Conservation (phyloP, 2,329 filamentous ascomycete species). For the Curvularia sp. region DNA sequence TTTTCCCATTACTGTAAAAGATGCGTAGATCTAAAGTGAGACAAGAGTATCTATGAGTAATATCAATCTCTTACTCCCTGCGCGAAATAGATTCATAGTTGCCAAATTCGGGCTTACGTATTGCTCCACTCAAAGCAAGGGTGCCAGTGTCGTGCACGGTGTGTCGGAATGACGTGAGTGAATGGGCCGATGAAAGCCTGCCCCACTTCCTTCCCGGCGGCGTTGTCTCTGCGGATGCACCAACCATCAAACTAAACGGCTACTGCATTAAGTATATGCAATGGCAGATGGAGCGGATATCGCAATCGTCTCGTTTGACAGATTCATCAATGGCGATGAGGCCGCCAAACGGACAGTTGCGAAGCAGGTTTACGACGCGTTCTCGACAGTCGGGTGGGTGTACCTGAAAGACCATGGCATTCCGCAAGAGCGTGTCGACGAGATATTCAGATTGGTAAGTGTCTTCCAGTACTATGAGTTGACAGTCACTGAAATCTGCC, state of each 20-base stretch:
- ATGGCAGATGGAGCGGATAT: conserved; percentile 30
- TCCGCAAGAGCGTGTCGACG: conserved; percentile 40
- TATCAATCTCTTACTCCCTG: too few relatives aligned
- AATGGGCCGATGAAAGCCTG: neutral
- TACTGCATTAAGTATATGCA: neutral
- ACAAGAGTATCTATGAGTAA: too few relatives aligned
- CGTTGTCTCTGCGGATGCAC: neutral
- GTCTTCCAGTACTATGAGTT: neutral
- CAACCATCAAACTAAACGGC: neutral
- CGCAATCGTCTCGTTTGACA: conserved; percentile 35
- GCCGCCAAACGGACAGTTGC: conserved; percentile 31
- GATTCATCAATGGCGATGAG: conserved; percentile 31
- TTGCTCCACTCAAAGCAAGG: too few relatives aligned
- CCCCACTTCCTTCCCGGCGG: neutral
- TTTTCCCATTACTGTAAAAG: too few relatives aligned
- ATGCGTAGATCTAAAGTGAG: too few relatives aligned
- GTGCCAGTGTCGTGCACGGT: too few relatives aligned
- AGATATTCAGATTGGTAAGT: conserved; percentile 38
- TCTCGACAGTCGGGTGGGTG: conserved; percentile 52
- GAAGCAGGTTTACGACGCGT: conserved; percentile 48
- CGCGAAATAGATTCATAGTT: too few relatives aligned
- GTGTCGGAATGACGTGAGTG: too few relatives aligned
- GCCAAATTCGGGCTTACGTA: too few relatives aligned
- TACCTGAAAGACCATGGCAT: conserved; percentile 53
- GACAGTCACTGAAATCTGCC: conserved; percentile 3